Percentiles rank a stretch among this genome's conserved stretches.
These are phyloP conservation scores for Xylariaceae sp. DNA, from an alignment of 2,329 filamentous ascomycete species.

Conservation along the genomic window DNA sequence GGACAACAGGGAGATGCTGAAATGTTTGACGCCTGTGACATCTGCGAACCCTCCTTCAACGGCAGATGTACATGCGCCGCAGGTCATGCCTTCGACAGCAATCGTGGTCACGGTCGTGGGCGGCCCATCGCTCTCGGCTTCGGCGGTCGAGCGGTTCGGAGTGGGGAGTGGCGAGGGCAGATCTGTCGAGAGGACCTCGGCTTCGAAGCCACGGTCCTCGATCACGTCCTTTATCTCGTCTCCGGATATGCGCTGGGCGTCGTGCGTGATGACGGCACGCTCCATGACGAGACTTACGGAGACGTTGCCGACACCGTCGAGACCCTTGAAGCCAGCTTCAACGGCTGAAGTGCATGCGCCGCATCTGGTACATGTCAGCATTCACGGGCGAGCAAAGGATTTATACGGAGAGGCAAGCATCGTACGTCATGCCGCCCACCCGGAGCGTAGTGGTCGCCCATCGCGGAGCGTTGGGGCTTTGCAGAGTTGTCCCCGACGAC, in stretches of 20 bases:
- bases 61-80: conserved; percentile 83
- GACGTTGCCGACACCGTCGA: conserved; percentile 79
- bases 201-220: conserved; percentile 89
- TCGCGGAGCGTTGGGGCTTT: conserved; percentile 47
- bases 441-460: conserved; percentile 90
- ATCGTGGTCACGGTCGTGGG: conserved; percentile 67
- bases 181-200: conserved; percentile 81
- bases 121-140: conserved; percentile 38
- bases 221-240: conserved; percentile 81
- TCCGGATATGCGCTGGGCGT: conserved; percentile 69
- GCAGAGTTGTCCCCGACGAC: conserved; percentile 28
- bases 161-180: conserved; percentile 54
- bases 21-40: conserved; percentile 67
- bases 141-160: conserved; percentile 35
- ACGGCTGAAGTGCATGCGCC: conserved; percentile 95
- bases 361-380: conserved; percentile 57
- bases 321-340: conserved; percentile 81
- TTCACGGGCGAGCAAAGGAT: not conserved
- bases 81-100: conserved; percentile 85
- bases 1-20: conserved; percentile 80
- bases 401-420: not conserved
- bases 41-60: conserved; percentile 78
- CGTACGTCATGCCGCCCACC: conserved; percentile 79
- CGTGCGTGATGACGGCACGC: conserved; percentile 89
- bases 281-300: conserved; percentile 95